These are phyloP conservation scores for Nigrospora sphaerica DNA, from an alignment of 2,329 filamentous ascomycete genomes.

Conservation along the genomic window DNA sequence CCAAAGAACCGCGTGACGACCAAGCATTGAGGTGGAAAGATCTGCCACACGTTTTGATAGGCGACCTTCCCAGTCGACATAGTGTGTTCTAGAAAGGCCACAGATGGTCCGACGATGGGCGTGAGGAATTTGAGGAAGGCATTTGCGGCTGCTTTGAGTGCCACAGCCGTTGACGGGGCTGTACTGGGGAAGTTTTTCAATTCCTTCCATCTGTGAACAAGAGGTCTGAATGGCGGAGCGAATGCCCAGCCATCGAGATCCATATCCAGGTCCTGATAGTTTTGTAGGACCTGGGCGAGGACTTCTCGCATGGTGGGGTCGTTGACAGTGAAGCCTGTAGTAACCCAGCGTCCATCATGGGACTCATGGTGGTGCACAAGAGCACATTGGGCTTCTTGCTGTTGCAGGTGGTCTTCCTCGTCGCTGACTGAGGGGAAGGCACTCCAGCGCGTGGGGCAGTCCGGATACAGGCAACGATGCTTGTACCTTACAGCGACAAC, in stretches of 20 bases:
- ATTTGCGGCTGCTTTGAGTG: constrained; percentile 6
- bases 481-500: too few relatives aligned
- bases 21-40: constrained; percentile 24
- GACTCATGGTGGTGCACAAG: constrained; percentile 23
- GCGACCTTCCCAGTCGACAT: constrained; percentile 19
- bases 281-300: constrained; percentile 17
- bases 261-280: constrained; percentile 26
- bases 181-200: constrained; percentile 10
- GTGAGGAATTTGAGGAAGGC: constrained; percentile 20
- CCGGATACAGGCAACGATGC: constrained; percentile 14
- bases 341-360: constrained; percentile 21
- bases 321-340: constrained; percentile 22
- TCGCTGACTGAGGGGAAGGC: constrained; percentile 16
- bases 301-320: constrained; percentile 19
- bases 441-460: constrained; percentile 19
- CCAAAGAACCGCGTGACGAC: constrained; percentile 22
- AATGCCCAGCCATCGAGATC: constrained; percentile 24
- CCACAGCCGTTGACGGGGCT: background rate
- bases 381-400: constrained; percentile 12
- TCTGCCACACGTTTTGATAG: constrained; percentile 24
- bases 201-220: constrained; percentile 27
- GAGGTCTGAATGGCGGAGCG: constrained; percentile 18
- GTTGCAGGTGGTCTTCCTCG: constrained; percentile 14
- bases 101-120: constrained; percentile 18
- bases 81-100: constrained; percentile 16